Conservation (phyloP, 2,329 filamentous ascomycete species). For the Aspergillus fructus region DNA sequence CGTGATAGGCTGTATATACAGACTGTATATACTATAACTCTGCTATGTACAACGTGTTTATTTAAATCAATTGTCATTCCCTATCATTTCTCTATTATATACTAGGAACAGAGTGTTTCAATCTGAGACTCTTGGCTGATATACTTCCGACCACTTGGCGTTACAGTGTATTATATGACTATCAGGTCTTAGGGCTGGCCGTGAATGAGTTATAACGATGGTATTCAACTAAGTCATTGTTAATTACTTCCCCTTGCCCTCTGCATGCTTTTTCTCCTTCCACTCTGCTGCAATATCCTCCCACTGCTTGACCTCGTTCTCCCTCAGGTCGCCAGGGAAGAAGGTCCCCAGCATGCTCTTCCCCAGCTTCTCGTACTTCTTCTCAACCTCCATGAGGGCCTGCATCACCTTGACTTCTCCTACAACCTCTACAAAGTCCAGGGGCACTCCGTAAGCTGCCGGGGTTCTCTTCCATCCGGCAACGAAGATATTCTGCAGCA, state of each 20-base stretch:
- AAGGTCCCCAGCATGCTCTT: conserved; percentile 31
- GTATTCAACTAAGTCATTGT: no score
- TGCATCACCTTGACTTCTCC: conserved; percentile 34
- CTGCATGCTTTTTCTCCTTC: conserved; percentile 1
- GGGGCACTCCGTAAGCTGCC: conserved; percentile 6
- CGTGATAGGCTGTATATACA: no score
- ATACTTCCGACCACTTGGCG: no score
- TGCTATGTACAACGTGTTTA: no score
- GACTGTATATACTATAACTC: no score
- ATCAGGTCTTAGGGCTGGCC: no score
- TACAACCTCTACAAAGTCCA: conserved; percentile 27
- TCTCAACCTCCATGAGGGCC: conserved; percentile 30
- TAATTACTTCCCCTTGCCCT: neutral
- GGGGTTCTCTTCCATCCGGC: conserved; percentile 24
- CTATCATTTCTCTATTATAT: no score
- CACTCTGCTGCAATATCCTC: conserved; percentile 2
- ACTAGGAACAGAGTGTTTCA: no score
- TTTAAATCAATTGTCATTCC: no score
- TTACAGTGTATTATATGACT: no score
- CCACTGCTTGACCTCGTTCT: conserved; percentile 14
- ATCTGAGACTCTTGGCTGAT: no score
- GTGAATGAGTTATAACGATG: no score
- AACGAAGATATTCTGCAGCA: conserved; percentile 40
- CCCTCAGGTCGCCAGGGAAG: conserved; percentile 27
- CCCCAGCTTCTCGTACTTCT: conserved; percentile 31